Percentiles rank a stretch among this genome's conserved stretches.
Conservation (phyloP, 352 stramenopile species). For the Chrysophaeum taylorii region DNA sequence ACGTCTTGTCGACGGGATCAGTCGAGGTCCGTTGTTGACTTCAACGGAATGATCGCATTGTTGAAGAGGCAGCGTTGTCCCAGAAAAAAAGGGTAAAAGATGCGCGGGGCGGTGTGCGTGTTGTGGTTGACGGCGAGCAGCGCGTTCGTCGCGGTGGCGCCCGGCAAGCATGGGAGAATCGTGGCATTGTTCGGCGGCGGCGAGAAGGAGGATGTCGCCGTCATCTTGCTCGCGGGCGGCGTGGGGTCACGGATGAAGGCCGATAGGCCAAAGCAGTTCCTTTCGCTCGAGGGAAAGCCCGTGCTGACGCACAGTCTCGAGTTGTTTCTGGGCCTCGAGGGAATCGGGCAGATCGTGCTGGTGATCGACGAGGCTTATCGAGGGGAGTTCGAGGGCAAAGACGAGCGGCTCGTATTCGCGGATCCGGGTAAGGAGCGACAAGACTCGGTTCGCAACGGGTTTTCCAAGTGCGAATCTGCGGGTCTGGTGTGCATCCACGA, state of each 20-base stretch:
- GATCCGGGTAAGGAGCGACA: conserved; percentile 62
- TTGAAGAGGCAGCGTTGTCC: too few species aligned
- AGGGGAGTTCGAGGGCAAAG: conserved; percentile 46
- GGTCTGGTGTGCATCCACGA: conserved; percentile 50
- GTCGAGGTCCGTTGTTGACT: too few species aligned
- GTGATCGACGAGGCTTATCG: conserved; percentile 61
- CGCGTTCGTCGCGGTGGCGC: too few species aligned
- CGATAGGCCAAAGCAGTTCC: conserved; percentile 61
- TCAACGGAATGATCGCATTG: too few species aligned
- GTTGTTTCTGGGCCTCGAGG: conserved; percentile 49
- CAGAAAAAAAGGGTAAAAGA: too few species aligned
- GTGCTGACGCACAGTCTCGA: conserved; percentile 60
- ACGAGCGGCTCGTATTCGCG: conserved; percentile 40
- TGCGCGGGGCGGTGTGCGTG: too few species aligned
- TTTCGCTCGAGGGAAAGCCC: conserved; percentile 43
- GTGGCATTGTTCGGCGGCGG: too few species aligned
- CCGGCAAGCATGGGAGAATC: too few species aligned
- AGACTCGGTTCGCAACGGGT: conserved; percentile 58
- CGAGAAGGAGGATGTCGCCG: conserved; percentile 47
- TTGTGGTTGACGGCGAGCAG: too few species aligned
- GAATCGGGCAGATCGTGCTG: conserved; percentile 44
- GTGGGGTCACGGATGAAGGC: conserved; percentile 65
- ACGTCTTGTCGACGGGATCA: too few species aligned
- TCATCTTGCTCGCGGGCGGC: conserved; percentile 55
- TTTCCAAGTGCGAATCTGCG: conserved; percentile 31